These are phyloP conservation scores for Pseudocercospora crystallina DNA, from an alignment of 2,329 filamentous ascomycete genomes.

Conservation along the genomic window DNA sequence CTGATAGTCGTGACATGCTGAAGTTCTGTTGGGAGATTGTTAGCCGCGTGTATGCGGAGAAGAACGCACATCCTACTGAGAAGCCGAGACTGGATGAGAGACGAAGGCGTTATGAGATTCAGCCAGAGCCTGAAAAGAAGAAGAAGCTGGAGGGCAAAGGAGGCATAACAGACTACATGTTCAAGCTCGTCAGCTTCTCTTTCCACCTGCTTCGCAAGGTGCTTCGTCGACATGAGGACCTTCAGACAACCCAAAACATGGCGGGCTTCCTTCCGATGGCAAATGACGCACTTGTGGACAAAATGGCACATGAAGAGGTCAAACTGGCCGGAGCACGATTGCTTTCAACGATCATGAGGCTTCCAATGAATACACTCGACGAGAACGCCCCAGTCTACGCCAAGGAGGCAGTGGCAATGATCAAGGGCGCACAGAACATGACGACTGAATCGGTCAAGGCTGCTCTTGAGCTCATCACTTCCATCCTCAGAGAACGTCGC, in stretches of 20 bases:
- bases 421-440: constrained; percentile 74
- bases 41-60: constrained; percentile 68
- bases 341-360: constrained; percentile 80
- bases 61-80: constrained; percentile 39
- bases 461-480: constrained; percentile 81
- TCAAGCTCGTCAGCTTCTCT: constrained; percentile 85
- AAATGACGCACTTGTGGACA: constrained; percentile 76
- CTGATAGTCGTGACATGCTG: constrained; percentile 78
- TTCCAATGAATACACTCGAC: constrained; percentile 71
- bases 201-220: constrained; percentile 82
- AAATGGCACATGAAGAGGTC: constrained; percentile 77
- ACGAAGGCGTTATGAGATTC: constrained; percentile 64
- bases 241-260: constrained; percentile 78
- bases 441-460: constrained; percentile 83
- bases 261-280: constrained; percentile 84
- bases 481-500: constrained; percentile 77
- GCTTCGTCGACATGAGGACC: constrained; percentile 78
- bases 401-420: constrained; percentile 77
- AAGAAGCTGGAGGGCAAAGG: constrained; percentile 60
- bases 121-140: constrained; percentile 72
- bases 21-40: constrained; percentile 95
- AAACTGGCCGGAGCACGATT: constrained; percentile 84
- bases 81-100: constrained; percentile 20
- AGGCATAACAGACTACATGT: constrained; percentile 73
- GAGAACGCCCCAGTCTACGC: constrained; percentile 74